Evolutionary conservation across 1,284 basidiomycete species (phyloP).

Genomic region (Fereydounia khargensis): DNA sequence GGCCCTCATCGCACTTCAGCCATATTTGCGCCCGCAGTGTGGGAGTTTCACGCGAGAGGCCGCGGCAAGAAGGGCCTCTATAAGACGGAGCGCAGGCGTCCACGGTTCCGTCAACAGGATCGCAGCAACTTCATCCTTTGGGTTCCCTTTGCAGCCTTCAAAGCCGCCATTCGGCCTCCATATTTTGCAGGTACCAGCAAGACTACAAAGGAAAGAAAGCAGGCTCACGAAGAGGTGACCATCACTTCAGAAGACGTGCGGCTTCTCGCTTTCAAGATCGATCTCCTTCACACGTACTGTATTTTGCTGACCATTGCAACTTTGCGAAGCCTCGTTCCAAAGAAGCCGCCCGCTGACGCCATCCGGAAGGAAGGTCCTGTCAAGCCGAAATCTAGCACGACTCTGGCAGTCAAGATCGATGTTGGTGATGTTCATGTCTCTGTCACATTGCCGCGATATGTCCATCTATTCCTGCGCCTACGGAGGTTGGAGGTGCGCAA

Average conservation of each 20-base stretch:
- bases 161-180: constrained; percentile 27
- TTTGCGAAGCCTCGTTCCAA: constrained; percentile 60
- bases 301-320: constrained; percentile 68
- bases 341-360: background rate
- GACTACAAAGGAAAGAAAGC: constrained; percentile 25
- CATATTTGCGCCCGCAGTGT: constrained; percentile 39
- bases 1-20: no score
- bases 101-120: constrained; percentile 28
- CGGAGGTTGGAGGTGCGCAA: constrained; percentile 45
- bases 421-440: constrained; percentile 52
- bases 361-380: no score
- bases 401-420: constrained; percentile 34
- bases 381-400: constrained; percentile 2
- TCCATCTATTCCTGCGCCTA: constrained; percentile 44
- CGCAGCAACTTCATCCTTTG: constrained; percentile 57
- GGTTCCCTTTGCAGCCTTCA: constrained; percentile 48
- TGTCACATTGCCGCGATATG: constrained; percentile 51
- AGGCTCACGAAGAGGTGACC: constrained; percentile 59
- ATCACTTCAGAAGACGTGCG: constrained; percentile 60
- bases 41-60: constrained; percentile 44
- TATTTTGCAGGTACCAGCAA: no score
- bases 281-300: constrained; percentile 74
- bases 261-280: constrained; percentile 62
- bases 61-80: constrained; percentile 5
- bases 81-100: constrained; percentile 11